phyloP scores from a whole-genome alignment of 2,329 filamentous ascomycete genomes.

The Helotiales sp. region DNA sequence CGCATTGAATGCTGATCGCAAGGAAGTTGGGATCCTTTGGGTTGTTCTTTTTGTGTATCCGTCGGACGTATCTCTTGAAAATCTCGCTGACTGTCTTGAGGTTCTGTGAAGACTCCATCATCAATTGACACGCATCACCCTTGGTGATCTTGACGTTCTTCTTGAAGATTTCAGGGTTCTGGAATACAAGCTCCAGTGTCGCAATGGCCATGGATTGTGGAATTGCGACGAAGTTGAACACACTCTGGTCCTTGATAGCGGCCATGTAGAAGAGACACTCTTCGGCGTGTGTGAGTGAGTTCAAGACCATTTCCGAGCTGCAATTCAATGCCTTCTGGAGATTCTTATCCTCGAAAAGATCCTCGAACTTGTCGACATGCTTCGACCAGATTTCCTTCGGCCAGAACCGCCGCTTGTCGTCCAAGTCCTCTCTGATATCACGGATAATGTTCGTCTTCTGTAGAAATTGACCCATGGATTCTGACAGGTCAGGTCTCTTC shows the following conservation, averaged over 20 bases:
- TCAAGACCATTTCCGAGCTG: slow-evolving; percentile 91
- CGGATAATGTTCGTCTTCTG: slow-evolving; percentile 99
- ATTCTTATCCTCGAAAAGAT: slow-evolving; percentile 83
- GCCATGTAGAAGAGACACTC: slow-evolving; percentile 99
- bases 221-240: slow-evolving; percentile 99
- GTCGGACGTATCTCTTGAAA: slow-evolving; percentile 75
- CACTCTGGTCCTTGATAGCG: slow-evolving; percentile 89
- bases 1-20: slow-evolving; percentile 75
- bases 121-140: slow-evolving; percentile 86
- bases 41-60: slow-evolving; percentile 91
- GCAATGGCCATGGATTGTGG: slow-evolving; percentile 98
- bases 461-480: slow-evolving; percentile 96
- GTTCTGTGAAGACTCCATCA: slow-evolving; percentile 93
- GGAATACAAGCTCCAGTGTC: slow-evolving; percentile 87
- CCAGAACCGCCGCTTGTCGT: slow-evolving; percentile 89
- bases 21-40: slow-evolving; percentile 90
- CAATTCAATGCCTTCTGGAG: slow-evolving; percentile 77
- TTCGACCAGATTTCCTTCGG: slow-evolving; percentile 97
- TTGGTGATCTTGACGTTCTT: slow-evolving; percentile 96
- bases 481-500: slow-evolving; percentile 76
- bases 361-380: slow-evolving; percentile 85
- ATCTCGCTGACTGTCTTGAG: slow-evolving; percentile 76
- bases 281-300: slow-evolving; percentile 81
- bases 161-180: slow-evolving; percentile 83
- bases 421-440: slow-evolving; percentile 86